These are phyloP conservation scores for Melanopsichium pennsylvanicum DNA, from an alignment of 1,284 basidiomycete genomes.

Conservation along the genomic window DNA sequence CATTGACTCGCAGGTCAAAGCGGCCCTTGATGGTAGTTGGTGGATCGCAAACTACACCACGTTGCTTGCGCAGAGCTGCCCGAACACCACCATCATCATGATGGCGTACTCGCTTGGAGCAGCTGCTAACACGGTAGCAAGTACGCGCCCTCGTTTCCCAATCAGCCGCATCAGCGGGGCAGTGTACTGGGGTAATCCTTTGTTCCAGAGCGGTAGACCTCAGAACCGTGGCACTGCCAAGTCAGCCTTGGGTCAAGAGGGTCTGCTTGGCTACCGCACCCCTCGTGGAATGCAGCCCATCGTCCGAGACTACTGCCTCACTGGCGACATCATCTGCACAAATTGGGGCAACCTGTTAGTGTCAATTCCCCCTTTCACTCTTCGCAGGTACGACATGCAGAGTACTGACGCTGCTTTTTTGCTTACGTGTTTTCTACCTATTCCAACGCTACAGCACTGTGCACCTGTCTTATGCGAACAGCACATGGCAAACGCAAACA, in stretches of 20 bases:
- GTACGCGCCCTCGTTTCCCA: slow-evolving; percentile 21
- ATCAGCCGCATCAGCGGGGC: slow-evolving; percentile 3
- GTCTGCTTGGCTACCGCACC: slow-evolving; percentile 16
- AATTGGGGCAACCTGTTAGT: slow-evolving; percentile 5
- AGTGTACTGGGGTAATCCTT: slow-evolving; percentile 16
- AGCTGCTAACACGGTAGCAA: slow-evolving; percentile 14
- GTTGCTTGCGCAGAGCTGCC: slow-evolving; percentile 20
- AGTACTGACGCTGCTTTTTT: no score
- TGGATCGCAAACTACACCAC: slow-evolving; percentile 29
- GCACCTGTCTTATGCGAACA: slow-evolving; percentile 23
- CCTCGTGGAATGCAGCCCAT: slow-evolving; percentile 18
- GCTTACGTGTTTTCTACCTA: no score
- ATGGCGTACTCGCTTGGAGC: slow-evolving; percentile 30
- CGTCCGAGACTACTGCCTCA: slow-evolving; percentile 18
- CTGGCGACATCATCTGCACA: slow-evolving; percentile 14
- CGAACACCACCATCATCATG: slow-evolving; percentile 32
- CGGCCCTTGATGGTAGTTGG: slow-evolving; percentile 14
- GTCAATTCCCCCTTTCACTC: no score
- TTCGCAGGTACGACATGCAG: no score
- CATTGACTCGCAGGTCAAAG: slow-evolving; percentile 14
- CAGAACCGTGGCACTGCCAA: slow-evolving; percentile 18
- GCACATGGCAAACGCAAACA: slow-evolving; percentile 12
- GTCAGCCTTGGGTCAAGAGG: slow-evolving; percentile 14
- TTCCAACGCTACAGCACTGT: no score
- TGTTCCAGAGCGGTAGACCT: slow-evolving; percentile 8